Evolutionary conservation across 2,329 filamentous ascomycete species (phyloP), one percentile per base, ranked within the genome.

Genomic region (Beauveria caledonica): DNA sequence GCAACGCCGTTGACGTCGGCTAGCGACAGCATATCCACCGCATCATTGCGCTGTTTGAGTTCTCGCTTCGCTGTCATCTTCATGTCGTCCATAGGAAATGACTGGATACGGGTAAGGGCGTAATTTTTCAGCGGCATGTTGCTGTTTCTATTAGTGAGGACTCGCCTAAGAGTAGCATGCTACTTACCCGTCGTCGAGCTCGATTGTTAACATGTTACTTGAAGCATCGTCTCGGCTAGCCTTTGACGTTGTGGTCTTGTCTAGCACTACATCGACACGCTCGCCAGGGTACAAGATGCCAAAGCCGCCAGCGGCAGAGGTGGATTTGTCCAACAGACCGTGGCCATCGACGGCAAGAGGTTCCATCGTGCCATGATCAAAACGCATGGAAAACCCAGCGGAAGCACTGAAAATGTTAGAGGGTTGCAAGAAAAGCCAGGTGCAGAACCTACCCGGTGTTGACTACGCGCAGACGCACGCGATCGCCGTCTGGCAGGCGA

Each of bases 281-380:
- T 67, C 64, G 39, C 66, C 66, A 2, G 66, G 66, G 25, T 66
- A 64, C 15, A 67, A 40, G 5, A 66, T 46, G 40, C 66, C 66
- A 49, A 67, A 39, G 10, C 63, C 53, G 4, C 25, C 36, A 11
- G 61, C 61, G 13, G 61, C 42, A 19, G 62, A 53, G 15, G 61
- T 51, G 3, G 62, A 42, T 1, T 54, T 39, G 17, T 64, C 58
- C 23, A 56, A 17, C 17, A 51, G 10, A 60, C 60, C 27, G 15
- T 64, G 60, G 13, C 66, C 66, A 40, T 67, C 66, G 9, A 67
- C 62, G 3, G 64, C 56, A 21, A 67, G 58, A 27, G 62, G 40
- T 17, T 58, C 45, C 62, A 67, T 63, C n/a, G 46, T 56, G 6
- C 60, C 64, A 11, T 58, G 57, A 3, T 21, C 25, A 4, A 64